A percentile compares a stretch with the other conserved stretches of the same genome.
Evolutionary conservation across 148 eudicot genomes (phyloP).

Genomic region (Rhododendron mucronatum): DNA sequence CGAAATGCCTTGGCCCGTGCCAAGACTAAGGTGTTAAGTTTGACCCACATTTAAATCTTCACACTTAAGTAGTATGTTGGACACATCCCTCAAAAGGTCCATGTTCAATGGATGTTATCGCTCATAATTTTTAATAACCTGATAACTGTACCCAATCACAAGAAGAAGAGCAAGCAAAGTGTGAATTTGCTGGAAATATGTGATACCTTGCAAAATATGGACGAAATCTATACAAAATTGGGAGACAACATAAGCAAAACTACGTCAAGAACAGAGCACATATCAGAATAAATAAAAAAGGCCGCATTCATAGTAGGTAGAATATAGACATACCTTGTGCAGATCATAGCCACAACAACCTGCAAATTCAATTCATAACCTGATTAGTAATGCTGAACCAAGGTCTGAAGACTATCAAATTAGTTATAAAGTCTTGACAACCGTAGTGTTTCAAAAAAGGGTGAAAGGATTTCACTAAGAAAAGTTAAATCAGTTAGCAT

Average conservation of each 20-base stretch:
- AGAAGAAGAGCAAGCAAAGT: background rate
- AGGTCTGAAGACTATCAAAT: background rate
- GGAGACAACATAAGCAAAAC: background rate
- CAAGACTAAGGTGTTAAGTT: background rate
- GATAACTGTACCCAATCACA: background rate
- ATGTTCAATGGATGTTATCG: background rate
- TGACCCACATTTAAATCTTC: background rate
- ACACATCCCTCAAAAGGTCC: background rate
- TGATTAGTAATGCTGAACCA: background rate
- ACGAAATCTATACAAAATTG: background rate
- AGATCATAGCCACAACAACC: background rate
- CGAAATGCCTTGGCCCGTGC: background rate
- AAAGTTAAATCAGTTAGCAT: background rate
- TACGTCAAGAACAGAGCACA: background rate
- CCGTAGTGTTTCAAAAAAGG: background rate
- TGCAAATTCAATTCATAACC: constrained; percentile 3
- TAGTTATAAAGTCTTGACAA: background rate
- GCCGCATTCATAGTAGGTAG: background rate
- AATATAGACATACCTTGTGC: constrained; percentile 4
- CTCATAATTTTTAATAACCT: background rate
- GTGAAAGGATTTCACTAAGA: background rate
- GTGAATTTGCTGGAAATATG: background rate
- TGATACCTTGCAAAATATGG: background rate
- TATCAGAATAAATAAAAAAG: background rate
- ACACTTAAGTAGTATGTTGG: background rate